phyloP scores from a whole-genome alignment of 2,329 filamentous ascomycete species.

The Metarhizium brunneum region DNA sequence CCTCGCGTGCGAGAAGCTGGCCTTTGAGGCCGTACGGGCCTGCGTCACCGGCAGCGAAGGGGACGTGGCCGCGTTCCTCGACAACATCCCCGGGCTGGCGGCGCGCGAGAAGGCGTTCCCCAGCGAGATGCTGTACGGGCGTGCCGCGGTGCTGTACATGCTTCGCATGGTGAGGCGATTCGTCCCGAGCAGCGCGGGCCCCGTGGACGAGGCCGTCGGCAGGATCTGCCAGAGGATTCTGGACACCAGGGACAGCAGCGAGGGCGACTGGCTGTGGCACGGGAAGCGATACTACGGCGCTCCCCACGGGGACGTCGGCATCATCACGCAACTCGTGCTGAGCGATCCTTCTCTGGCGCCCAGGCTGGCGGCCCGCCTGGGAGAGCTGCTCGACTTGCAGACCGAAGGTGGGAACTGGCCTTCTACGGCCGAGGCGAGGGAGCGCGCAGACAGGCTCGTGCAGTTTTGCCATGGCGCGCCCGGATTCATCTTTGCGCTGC shows the following conservation, averaged over 20 bases:
- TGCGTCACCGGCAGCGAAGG: conserved; percentile 29
- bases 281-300: conserved; percentile 55
- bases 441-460: conserved; percentile 30
- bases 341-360: conserved; percentile 45
- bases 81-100: conserved; percentile 26
- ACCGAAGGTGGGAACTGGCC: conserved; percentile 55
- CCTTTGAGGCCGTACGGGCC: conserved; percentile 34
- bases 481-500: conserved; percentile 50
- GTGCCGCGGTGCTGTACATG: conserved; percentile 59
- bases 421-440: conserved; percentile 28
- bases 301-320: conserved; percentile 59
- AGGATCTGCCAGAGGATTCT: conserved; percentile 53
- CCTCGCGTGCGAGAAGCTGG: conserved; percentile 38
- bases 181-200: conserved; percentile 38
- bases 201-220: conserved; percentile 43
- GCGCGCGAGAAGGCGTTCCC: conserved; percentile 27
- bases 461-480: conserved; percentile 62
- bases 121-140: conserved; percentile 58
- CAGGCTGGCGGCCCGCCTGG: conserved; percentile 42
- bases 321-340: conserved; percentile 58
- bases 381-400: conserved; percentile 49
- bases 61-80: conserved; percentile 30
- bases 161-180: conserved; percentile 52
- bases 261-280: conserved; percentile 51
- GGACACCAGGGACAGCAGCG: conserved; percentile 30